Conservation (phyloP, 768 basidiomycete genomes). For the Auriscalpium microsporum region DNA sequence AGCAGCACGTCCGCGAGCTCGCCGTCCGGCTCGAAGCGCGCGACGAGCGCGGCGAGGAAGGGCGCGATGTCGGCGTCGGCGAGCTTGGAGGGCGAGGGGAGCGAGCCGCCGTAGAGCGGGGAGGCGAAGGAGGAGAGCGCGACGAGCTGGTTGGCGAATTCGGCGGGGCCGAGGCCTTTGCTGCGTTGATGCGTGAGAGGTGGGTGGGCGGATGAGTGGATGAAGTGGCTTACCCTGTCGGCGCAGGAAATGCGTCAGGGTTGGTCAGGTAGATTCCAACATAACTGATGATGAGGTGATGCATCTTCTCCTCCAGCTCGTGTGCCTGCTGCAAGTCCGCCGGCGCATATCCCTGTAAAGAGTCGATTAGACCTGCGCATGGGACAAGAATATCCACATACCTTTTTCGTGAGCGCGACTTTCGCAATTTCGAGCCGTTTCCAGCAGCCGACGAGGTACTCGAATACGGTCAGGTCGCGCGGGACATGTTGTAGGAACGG, state of each 20-base stretch:
- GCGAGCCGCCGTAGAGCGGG: conserved; percentile 46
- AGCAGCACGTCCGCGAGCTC: conserved; percentile 77
- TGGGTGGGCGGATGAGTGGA: too few species aligned
- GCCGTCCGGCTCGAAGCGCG: conserved; percentile 70
- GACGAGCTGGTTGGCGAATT: conserved; percentile 77
- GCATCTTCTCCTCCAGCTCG: conserved; percentile 60
- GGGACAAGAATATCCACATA: conserved; percentile 16
- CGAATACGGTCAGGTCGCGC: conserved; percentile 69
- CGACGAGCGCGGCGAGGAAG: conserved; percentile 78
- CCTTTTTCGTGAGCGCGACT: conserved; percentile 56
- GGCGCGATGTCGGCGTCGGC: conserved; percentile 61
- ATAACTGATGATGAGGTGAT: conserved; percentile 82
- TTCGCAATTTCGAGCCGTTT: conserved; percentile 63
- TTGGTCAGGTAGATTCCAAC: conserved; percentile 85
- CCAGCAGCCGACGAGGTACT: conserved; percentile 90
- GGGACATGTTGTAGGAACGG: conserved; percentile 73
- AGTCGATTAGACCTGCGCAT: neutral
- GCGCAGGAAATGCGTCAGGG: conserved; percentile 92
- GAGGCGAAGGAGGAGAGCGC: conserved; percentile 61
- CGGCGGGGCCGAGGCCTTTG: conserved; percentile 64
- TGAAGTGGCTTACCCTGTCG: conserved; percentile 45
- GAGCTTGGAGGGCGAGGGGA: conserved; percentile 42
- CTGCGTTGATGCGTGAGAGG: conserved; percentile 25
- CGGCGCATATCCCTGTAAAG: conserved; percentile 46
- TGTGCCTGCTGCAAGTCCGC: conserved; percentile 55